Evolutionary conservation across 805 yeast species (phyloP), one percentile per base, ranked within the genome.

Genomic region (Candida takata): DNA sequence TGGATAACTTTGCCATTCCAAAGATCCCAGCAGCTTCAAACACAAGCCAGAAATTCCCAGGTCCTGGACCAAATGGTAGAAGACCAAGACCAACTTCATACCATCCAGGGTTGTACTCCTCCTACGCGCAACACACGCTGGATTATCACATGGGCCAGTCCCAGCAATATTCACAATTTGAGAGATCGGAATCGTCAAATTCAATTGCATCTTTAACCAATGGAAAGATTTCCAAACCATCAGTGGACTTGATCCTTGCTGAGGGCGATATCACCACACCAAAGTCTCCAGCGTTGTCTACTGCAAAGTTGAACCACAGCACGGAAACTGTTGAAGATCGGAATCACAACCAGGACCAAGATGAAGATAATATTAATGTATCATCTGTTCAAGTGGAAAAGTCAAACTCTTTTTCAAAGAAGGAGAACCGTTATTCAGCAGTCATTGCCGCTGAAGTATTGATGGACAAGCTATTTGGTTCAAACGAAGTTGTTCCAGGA

Each of bases 41-140:
- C 33, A 40, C 44, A 19, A 45, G 29, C 27, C 54, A 50, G 31
- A 55, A 51, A 35, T 38, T 55, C 16, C 56, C 58, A 12, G 53
- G 54, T n/a, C 71, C 73, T 8, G 23, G 54, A 12, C 71, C 73
- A 8, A 24, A 13, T 9, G 72, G 69, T 20, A 65, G 67, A 55
- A 79, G 74, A 51, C 88, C 86, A 38, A 72, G 95, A 55, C 94
- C 95, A 28, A 83, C 90, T 0, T 82, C 92, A 8, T 84, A 80
- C 51, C 88, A 84, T 52, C 94, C 95, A 13, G 70, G 79, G 2
- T 64, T 74, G 20, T 51, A 50, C 36, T 45, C 65, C 13, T 33
- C 39, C 24, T 12, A 18, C 36, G 6, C 31, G 4, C 33, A 31
- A 9, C 9, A 17, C 14, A 24, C 24, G 20, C 32, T 38, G 29